These are phyloP conservation scores for Vigna hirtella DNA, from an alignment of 306 rosid species.

Conservation along the genomic window DNA sequence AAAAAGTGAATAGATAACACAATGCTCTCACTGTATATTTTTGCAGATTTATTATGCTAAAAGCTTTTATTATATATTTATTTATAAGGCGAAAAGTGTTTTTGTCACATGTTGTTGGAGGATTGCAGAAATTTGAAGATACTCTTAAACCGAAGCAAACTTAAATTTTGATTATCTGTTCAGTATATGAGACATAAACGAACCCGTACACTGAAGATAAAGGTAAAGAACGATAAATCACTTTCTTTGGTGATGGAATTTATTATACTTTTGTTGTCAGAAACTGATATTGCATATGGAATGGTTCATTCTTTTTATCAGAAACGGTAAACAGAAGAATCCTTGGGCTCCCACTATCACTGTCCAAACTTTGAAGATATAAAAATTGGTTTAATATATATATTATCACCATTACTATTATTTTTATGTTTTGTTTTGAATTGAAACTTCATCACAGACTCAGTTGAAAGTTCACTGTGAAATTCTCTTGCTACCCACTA, in stretches of 20 bases:
- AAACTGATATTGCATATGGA: slow-evolving; percentile 23
- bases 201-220: slow-evolving; percentile 13
- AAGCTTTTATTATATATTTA: not conserved
- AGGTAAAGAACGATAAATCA: not conserved
- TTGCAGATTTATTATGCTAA: not conserved
- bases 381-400: too few relatives aligned
- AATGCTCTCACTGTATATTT: too few relatives aligned
- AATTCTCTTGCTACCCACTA: slow-evolving; percentile 42
- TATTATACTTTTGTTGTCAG: slow-evolving; percentile 12
- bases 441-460: not conserved
- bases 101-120: slow-evolving; percentile 23
- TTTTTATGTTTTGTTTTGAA: not conserved
- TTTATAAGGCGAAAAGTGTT: not conserved
- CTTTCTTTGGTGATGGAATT: slow-evolving; percentile 21
- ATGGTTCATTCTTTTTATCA: not conserved
- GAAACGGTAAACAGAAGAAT: too few relatives aligned
- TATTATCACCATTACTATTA: too few relatives aligned
- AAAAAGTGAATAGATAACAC: too few relatives aligned
- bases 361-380: too few relatives aligned
- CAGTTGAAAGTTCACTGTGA: not conserved
- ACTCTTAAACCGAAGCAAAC: not conserved
- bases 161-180: slow-evolving; percentile 16
- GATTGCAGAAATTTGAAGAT: slow-evolving; percentile 2
- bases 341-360: too few relatives aligned
- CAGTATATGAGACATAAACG: not conserved